Evolutionary conservation across 495 filamentous ascomycete species (phyloP).

Genomic region (Aspergillus sclerotiicarbonarius): DNA sequence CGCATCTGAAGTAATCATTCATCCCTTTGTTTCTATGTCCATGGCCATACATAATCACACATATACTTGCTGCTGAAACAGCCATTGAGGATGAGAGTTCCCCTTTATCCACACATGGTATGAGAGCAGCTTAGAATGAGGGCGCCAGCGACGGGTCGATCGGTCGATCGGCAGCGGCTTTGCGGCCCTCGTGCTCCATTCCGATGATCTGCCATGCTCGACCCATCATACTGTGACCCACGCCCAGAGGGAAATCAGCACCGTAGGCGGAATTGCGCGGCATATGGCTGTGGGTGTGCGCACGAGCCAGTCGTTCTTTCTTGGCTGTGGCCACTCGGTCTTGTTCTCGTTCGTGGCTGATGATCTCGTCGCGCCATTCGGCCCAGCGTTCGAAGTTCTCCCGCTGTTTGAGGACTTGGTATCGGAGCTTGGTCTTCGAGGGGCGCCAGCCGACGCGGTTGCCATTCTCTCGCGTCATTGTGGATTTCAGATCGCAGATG

Average conservation of each 20-base stretch:
- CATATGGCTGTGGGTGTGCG: conserved; percentile 27
- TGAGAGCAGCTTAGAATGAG: background rate
- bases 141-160: conserved; percentile 17
- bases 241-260: conserved; percentile 31
- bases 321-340: conserved; percentile 39
- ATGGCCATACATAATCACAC: background rate
- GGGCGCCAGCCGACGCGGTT: conserved; percentile 63
- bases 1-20: too few species aligned
- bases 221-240: conserved; percentile 47
- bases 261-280: conserved; percentile 30
- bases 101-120: background rate
- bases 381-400: conserved; percentile 61
- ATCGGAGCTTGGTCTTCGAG: conserved; percentile 54
- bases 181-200: conserved; percentile 40
- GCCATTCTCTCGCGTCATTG: conserved; percentile 36
- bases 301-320: conserved; percentile 30
- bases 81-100: too few species aligned
- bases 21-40: background rate
- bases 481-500: conserved; percentile 53
- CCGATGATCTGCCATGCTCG: conserved; percentile 46
- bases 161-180: conserved; percentile 13
- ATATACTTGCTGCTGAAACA: background rate
- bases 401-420: conserved; percentile 57
- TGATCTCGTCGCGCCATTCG: conserved; percentile 60
- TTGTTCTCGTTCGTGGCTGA: conserved; percentile 42